Percentiles rank a stretch among this genome's conserved stretches.
Conservation (phyloP, 23 red algal genomes). For the Gracilaria vermiculophylla region DNA sequence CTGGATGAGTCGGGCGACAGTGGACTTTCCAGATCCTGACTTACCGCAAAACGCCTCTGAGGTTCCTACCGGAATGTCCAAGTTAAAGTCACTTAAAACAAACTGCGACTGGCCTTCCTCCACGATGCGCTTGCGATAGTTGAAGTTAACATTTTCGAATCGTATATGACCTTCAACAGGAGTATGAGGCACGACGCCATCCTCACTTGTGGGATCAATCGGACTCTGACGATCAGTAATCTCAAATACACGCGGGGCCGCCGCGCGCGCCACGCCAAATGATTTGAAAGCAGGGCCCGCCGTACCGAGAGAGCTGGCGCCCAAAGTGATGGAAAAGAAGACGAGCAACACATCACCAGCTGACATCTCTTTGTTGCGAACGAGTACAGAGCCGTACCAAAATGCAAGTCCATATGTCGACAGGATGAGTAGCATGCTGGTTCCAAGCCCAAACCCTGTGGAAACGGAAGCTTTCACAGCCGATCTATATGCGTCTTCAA, state of each 20-base stretch:
- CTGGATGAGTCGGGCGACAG: conserved; percentile 74
- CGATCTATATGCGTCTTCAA: conserved; percentile 52
- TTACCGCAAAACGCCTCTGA: conserved; percentile 84
- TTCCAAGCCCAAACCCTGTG: conserved; percentile 64
- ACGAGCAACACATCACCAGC: conserved; percentile 80
- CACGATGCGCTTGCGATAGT: conserved; percentile 69
- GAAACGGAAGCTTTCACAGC: conserved; percentile 50
- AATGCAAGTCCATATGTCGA: conserved; percentile 86
- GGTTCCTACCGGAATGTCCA: conserved; percentile 55
- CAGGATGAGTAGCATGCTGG: conserved; percentile 82
- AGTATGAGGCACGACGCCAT: conserved; percentile 27
- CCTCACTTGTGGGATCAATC: conserved; percentile 58
- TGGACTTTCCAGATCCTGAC: conserved; percentile 94
- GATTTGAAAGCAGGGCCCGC: conserved; percentile 61
- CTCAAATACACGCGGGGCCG: conserved; percentile 83
- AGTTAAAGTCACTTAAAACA: conserved; percentile 62
- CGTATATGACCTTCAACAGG: conserved; percentile 53
- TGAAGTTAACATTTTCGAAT: conserved; percentile 82
- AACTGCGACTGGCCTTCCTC: conserved; percentile 25
- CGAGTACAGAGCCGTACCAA: conserved; percentile 73
- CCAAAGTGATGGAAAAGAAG: conserved; percentile 83
- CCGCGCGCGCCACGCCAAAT: conserved; percentile 56
- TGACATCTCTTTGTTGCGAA: conserved; percentile 56
- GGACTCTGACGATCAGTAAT: conserved; percentile 57
- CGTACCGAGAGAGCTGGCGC: conserved; percentile 85